These are phyloP conservation scores for Amanita rubescens DNA, from an alignment of 768 basidiomycete species.

Conservation along the genomic window DNA sequence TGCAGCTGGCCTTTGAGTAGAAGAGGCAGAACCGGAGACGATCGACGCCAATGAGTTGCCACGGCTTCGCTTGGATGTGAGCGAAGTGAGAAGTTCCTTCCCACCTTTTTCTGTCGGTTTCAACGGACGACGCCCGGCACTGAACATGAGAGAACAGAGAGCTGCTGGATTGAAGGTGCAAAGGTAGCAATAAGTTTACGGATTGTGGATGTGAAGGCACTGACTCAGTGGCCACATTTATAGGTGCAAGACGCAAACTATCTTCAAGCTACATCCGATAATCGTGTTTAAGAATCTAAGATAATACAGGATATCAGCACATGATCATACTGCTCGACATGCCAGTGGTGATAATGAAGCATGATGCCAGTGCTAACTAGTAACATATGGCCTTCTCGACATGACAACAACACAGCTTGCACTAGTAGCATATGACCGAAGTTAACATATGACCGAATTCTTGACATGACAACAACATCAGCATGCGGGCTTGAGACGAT, in stretches of 20 bases:
- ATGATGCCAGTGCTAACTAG: neutral
- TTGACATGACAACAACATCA: neutral
- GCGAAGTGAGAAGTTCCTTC: neutral
- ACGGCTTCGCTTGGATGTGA: neutral
- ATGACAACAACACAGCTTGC: neutral
- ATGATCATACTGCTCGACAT: conserved; percentile 1
- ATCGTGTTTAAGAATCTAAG: neutral
- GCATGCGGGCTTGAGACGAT: too few species aligned
- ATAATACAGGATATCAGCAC: neutral
- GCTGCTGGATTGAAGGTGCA: conserved; percentile 1
- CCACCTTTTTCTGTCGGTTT: neutral
- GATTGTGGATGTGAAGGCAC: neutral
- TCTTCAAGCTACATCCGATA: neutral
- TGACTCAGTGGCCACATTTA: neutral
- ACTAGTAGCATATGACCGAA: neutral
- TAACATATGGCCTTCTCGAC: neutral
- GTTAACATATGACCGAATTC: neutral
- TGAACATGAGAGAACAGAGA: neutral
- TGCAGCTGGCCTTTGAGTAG: neutral
- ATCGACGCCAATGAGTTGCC: neutral
- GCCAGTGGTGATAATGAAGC: neutral
- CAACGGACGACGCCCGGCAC: neutral
- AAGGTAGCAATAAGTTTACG: neutral
- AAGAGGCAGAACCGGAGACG: neutral
- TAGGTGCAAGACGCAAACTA: neutral